Conservation (phyloP, 2,329 filamentous ascomycete species). For the Lecanicillium sp. region DNA sequence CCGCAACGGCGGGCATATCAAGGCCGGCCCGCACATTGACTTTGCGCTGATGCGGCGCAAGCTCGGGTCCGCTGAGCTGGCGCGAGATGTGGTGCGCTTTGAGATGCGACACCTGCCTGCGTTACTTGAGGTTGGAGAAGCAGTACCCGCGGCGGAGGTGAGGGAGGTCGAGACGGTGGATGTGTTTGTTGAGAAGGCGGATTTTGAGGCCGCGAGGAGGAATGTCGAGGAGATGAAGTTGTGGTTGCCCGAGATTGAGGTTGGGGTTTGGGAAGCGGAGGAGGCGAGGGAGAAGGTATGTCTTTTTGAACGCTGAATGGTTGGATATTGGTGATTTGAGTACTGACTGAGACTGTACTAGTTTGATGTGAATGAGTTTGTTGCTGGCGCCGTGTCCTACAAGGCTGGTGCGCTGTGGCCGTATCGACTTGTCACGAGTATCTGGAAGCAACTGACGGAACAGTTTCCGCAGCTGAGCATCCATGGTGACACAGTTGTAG, state of each 20-base stretch:
- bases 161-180: conserved; percentile 39
- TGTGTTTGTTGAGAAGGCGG: conserved; percentile 30
- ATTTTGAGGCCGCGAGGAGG: conserved; percentile 23
- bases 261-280: conserved; percentile 24
- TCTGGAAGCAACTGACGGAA: conserved; percentile 34
- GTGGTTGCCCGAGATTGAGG: conserved; percentile 32
- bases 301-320: not conserved
- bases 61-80: conserved; percentile 24
- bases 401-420: conserved; percentile 42
- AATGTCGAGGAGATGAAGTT: conserved; percentile 24
- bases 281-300: conserved; percentile 23
- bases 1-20: conserved; percentile 45
- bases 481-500: conserved; percentile 29
- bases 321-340: not conserved
- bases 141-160: conserved; percentile 30
- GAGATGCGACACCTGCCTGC: conserved; percentile 32
- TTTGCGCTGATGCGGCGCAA: conserved; percentile 24
- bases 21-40: conserved; percentile 34
- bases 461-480: conserved; percentile 27
- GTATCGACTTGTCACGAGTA: conserved; percentile 38
- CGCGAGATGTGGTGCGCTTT: conserved; percentile 33
- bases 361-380: conserved; percentile 25
- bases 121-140: conserved; percentile 29
- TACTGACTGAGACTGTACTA: conserved; percentile 10
- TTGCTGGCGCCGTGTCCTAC: conserved; percentile 36